phyloP scores from a whole-genome alignment of 164 flowering plant species.

The Taxillus chinensis region DNA sequence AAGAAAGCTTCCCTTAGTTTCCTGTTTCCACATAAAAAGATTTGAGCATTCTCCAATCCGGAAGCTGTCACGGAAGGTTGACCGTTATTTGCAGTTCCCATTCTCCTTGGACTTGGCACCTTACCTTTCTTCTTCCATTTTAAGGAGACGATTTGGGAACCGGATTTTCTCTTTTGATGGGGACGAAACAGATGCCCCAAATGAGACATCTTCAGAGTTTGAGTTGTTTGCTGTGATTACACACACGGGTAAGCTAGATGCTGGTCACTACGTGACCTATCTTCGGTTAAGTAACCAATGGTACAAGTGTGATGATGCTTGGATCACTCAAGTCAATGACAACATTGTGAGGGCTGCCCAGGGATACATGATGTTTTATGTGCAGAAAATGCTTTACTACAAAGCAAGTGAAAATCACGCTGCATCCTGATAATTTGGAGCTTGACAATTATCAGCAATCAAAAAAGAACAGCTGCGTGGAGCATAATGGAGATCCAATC shows the following conservation, averaged over 20 bases:
- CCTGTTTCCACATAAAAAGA: conserved; percentile 87
- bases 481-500: conserved; percentile 1
- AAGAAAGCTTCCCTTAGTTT: conserved; percentile 75
- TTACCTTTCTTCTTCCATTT: conserved; percentile 77
- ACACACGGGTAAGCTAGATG: conserved; percentile 72
- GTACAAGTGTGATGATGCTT: conserved; percentile 5
- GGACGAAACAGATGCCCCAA: conserved; percentile 42
- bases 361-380: conserved; percentile 4
- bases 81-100: conserved; percentile 80
- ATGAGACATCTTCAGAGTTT: conserved; percentile 58
- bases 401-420: conserved; percentile 50
- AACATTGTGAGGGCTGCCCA: conserved; percentile 4
- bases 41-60: conserved; percentile 75
- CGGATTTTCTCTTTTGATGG: conserved; percentile 59
- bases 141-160: conserved; percentile 71
- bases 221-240: conserved; percentile 90
- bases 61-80: conserved; percentile 78
- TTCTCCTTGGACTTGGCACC: conserved; percentile 81
- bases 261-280: conserved; percentile 62
- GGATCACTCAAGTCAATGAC: conserved; percentile 3
- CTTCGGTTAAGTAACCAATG: conserved; percentile 2
- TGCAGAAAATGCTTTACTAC: conserved; percentile 5
- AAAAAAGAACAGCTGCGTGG: neutral
- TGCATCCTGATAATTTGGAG: conserved; percentile 12
- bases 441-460: neutral